Conservation (phyloP, 2,329 filamentous ascomycete species). For the Cordyceps pruinosa region DNA sequence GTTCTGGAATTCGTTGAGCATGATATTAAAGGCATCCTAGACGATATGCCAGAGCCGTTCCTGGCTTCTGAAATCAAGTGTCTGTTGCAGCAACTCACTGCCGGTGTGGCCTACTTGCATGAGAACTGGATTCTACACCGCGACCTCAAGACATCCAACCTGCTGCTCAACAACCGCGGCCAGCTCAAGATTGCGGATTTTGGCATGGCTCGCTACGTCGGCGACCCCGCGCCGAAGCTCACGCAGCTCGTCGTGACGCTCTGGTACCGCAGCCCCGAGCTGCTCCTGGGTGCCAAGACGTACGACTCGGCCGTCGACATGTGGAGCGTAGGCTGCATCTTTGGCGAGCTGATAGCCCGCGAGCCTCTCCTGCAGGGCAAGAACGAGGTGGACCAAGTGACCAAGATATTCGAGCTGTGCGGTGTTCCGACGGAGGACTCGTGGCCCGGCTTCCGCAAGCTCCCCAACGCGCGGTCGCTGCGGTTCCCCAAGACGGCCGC, state of each 20-base stretch:
- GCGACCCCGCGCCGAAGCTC: conserved; percentile 68
- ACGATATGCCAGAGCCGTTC: conserved; percentile 92
- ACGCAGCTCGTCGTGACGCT: conserved; percentile 93
- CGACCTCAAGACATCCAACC: conserved; percentile 88
- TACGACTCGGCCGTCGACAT: conserved; percentile 81
- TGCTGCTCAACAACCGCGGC: conserved; percentile 91
- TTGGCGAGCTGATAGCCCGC: conserved; percentile 80
- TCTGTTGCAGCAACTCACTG: conserved; percentile 72
- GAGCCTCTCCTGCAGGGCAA: conserved; percentile 79
- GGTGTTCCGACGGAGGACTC: conserved; percentile 74
- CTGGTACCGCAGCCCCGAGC: conserved; percentile 91
- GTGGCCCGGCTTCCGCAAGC: conserved; percentile 80
- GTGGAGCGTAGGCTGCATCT: conserved; percentile 95
- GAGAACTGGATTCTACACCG: conserved; percentile 85
- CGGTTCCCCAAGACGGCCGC: conserved; percentile 52
- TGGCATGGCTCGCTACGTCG: conserved; percentile 89
- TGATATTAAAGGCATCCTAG: conserved; percentile 86
- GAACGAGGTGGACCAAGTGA: conserved; percentile 88
- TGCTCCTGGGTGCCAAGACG: conserved; percentile 70
- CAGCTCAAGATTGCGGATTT: conserved; percentile 96
- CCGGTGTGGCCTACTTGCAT: conserved; percentile 80
- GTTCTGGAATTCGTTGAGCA: conserved; percentile 98
- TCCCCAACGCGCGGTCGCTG: conserved; percentile 79
- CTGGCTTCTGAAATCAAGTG: conserved; percentile 89
- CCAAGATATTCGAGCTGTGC: conserved; percentile 81